These are phyloP conservation scores for Eucalyptus pauciflora DNA, from an alignment of 345 rosid genomes.

Conservation along the genomic window DNA sequence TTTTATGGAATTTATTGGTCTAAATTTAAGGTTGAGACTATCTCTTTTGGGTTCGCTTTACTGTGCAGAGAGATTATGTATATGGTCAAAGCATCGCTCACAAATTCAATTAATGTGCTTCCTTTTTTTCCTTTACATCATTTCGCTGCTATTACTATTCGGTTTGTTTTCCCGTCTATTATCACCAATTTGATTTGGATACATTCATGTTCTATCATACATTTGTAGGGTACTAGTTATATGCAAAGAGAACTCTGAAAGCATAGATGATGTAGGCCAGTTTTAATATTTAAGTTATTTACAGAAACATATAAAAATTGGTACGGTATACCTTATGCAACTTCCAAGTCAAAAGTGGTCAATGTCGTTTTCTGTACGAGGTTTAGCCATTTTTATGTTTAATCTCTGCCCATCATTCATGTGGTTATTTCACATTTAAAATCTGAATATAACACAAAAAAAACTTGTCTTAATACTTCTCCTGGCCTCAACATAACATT, in stretches of 20 bases:
- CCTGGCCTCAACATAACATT: background rate
- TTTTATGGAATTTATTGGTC: no score
- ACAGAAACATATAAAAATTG: background rate
- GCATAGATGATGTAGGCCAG: background rate
- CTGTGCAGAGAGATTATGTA: no score
- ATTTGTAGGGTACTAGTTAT: background rate
- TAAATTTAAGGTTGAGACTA: no score
- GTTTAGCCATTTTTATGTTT: background rate
- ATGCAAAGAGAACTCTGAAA: background rate
- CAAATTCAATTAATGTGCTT: no score
- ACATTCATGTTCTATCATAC: background rate
- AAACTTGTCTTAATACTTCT: background rate
- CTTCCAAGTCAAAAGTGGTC: background rate
- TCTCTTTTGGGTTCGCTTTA: no score
- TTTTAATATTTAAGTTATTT: background rate
- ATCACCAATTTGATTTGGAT: background rate
- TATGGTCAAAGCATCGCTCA: no score
- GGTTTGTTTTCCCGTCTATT: no score
- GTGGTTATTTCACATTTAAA: background rate
- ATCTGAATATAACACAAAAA: background rate
- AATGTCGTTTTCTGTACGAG: background rate
- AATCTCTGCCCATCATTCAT: background rate
- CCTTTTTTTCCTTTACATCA: no score
- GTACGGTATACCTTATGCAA: background rate
- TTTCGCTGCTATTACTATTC: no score